These are phyloP conservation scores for Anacardium occidentale DNA, from an alignment of 345 rosid species.

Conservation along the genomic window DNA sequence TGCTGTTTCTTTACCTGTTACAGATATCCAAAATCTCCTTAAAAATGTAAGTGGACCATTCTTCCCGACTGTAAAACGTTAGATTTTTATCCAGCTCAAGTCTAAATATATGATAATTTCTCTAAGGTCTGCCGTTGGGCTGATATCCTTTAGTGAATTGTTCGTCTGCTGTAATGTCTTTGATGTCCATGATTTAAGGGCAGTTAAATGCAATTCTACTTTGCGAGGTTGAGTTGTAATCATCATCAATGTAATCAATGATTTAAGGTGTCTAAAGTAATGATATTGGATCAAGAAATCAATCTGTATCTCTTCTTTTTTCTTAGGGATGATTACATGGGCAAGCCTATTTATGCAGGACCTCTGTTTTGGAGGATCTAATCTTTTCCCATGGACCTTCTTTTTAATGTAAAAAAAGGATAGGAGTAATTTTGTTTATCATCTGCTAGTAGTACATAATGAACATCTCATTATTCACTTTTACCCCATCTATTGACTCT, in stretches of 20 bases:
- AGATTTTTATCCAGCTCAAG: background rate
- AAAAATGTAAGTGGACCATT: conserved; percentile 44
- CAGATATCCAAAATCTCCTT: conserved; percentile 53
- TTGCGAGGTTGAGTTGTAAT: background rate
- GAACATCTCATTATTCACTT: background rate
- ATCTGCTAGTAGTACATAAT: background rate
- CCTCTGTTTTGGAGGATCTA: background rate
- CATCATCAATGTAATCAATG: background rate
- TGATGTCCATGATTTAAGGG: background rate
- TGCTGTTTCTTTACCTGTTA: conserved; percentile 65
- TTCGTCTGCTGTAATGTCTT: background rate
- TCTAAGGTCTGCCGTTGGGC: background rate
- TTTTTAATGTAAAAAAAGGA: too few species aligned
- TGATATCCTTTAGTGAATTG: background rate
- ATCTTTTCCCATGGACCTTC: background rate
- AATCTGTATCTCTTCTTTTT: background rate
- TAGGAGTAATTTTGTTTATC: background rate
- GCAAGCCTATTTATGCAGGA: background rate
- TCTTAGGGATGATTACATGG: background rate
- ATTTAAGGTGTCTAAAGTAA: background rate
- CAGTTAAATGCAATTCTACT: background rate
- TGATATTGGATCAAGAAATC: background rate
- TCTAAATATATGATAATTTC: background rate
- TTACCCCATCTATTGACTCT: background rate
- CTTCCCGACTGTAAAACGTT: background rate